These are phyloP conservation scores for Eremochloa ophiuroides DNA, from an alignment of 176 grass and related monocot genomes.

Conservation along the genomic window DNA sequence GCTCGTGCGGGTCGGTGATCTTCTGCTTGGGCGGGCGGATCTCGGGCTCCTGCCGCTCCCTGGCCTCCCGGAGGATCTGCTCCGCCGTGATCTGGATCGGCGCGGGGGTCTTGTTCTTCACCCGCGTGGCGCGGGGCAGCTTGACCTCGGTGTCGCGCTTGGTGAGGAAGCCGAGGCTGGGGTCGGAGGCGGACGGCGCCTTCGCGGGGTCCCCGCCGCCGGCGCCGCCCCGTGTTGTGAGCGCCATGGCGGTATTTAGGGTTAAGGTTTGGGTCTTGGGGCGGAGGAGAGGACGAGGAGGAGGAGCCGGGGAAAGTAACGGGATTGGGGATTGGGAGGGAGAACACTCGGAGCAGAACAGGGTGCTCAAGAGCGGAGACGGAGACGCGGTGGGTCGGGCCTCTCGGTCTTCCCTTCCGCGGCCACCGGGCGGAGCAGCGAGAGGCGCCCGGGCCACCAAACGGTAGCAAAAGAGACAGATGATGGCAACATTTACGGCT, in stretches of 20 bases:
- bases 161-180: conserved; percentile 54
- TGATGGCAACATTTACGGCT: too few species aligned
- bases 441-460: too few species aligned
- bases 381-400: not conserved
- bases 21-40: conserved; percentile 75
- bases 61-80: conserved; percentile 76
- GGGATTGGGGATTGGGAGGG: not conserved
- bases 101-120: conserved; percentile 81
- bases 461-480: too few species aligned
- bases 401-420: too few species aligned
- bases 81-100: conserved; percentile 76
- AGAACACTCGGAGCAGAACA: not conserved
- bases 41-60: conserved; percentile 70
- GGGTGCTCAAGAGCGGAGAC: too few species aligned
- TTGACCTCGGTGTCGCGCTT: conserved; percentile 84
- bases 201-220: not conserved
- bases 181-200: conserved; percentile 29
- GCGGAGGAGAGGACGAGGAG: not conserved
- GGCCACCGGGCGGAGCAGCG: too few species aligned
- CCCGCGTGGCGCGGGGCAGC: conserved; percentile 59
- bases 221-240: conserved; percentile 26
- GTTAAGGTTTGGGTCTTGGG: conserved; percentile 31
- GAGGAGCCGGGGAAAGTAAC: not conserved
- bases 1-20: conserved; percentile 65
- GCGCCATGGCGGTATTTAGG: conserved; percentile 32